A percentile compares a stretch with the other conserved stretches of the same genome.
Conservation (phyloP, 257 asterid genomes). For the Mitragyna speciosa region DNA sequence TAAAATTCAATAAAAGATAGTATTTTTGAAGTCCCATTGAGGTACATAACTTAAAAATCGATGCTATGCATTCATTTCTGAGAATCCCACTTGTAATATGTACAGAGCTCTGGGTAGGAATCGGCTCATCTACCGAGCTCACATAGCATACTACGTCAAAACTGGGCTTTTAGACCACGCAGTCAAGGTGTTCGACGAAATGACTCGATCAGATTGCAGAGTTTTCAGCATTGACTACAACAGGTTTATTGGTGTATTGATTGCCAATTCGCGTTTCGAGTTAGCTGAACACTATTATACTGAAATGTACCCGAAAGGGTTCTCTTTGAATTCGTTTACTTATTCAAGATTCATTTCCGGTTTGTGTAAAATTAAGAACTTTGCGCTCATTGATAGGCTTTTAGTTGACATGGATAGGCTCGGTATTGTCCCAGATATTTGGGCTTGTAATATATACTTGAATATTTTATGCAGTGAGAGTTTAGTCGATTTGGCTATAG, state of each 20-base stretch:
- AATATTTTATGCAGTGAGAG: conserved; percentile 70
- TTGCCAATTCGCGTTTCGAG: conserved; percentile 56
- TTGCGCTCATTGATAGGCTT: conserved; percentile 68
- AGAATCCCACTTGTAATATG: conserved; percentile 53
- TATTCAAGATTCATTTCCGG: conserved; percentile 82
- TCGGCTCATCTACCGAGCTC: conserved; percentile 77
- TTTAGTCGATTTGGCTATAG: conserved; percentile 68
- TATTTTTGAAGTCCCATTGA: not conserved
- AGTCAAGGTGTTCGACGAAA: conserved; percentile 81
- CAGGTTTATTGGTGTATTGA: conserved; percentile 79
- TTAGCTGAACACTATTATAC: conserved; percentile 67
- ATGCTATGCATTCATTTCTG: conserved; percentile 55
- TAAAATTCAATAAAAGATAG: not conserved
- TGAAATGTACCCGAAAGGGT: conserved; percentile 61
- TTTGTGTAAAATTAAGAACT: conserved; percentile 74
- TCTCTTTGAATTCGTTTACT: conserved; percentile 80
- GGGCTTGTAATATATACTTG: conserved; percentile 86
- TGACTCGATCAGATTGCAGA: conserved; percentile 82
- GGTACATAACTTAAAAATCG: conserved; percentile 13
- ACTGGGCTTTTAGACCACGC: conserved; percentile 66
- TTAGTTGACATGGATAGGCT: conserved; percentile 77
- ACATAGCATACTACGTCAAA: conserved; percentile 63
- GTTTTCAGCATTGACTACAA: conserved; percentile 84
- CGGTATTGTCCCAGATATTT: conserved; percentile 66
- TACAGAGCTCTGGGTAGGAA: conserved; percentile 71